phyloP scores from a whole-genome alignment of 2,329 filamentous ascomycete genomes.

The Colletotrichum sp. region DNA sequence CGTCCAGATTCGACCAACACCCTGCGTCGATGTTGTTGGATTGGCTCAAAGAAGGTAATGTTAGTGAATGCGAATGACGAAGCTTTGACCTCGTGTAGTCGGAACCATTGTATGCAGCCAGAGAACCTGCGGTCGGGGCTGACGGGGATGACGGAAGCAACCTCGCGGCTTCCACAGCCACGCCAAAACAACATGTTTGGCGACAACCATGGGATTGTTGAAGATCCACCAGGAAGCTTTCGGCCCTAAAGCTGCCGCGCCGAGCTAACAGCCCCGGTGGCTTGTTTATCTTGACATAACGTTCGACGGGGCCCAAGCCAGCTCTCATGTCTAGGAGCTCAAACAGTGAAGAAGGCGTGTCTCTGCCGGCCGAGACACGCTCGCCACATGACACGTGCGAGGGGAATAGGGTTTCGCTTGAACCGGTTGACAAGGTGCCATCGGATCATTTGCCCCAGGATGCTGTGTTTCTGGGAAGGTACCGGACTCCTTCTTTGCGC shows the following conservation, averaged over 20 bases:
- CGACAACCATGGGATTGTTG: slow-evolving; percentile 1
- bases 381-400: slow-evolving; percentile 19
- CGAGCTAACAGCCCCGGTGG: background rate
- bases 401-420: slow-evolving; percentile 7
- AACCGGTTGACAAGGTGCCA: slow-evolving; percentile 4
- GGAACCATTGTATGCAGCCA: slow-evolving; percentile 11
- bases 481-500: background rate
- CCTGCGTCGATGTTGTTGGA: slow-evolving; percentile 20
- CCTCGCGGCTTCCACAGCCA: background rate
- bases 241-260: slow-evolving; percentile 14
- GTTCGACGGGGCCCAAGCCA: background rate
- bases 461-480: background rate
- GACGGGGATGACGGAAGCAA: slow-evolving; percentile 10
- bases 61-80: background rate
- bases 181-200: slow-evolving; percentile 2
- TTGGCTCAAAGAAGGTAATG: slow-evolving; percentile 8
- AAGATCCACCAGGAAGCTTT: slow-evolving; percentile 14
- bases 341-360: slow-evolving; percentile 1
- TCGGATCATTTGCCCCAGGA: slow-evolving; percentile 13
- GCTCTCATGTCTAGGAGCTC: background rate
- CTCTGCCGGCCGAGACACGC: slow-evolving; percentile 12
- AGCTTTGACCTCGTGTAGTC: slow-evolving; percentile 1
- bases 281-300: slow-evolving; percentile 10
- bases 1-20: slow-evolving; percentile 27
- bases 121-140: slow-evolving; percentile 16